Conservation (phyloP, 768 basidiomycete species). For the Neoboletus magnificus region DNA sequence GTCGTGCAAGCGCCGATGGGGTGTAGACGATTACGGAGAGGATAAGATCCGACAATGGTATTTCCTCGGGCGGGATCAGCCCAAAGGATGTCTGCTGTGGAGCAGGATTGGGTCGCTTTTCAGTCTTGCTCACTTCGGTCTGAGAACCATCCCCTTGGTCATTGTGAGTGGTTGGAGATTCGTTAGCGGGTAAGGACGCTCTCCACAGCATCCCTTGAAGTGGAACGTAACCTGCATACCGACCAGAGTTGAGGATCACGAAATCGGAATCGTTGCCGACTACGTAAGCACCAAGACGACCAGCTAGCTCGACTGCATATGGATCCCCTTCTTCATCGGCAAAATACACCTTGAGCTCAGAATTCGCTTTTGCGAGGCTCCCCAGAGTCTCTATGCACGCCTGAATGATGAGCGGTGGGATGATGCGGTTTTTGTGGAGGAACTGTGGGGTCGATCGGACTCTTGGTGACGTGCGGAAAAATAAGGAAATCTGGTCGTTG, state of each 20-base stretch:
- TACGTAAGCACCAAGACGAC: slow-evolving; percentile 67
- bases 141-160: slow-evolving; percentile 56
- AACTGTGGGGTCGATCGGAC: slow-evolving; percentile 67
- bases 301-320: slow-evolving; percentile 81
- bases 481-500: slow-evolving; percentile 55
- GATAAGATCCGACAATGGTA: slow-evolving; percentile 36
- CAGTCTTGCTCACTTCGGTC: slow-evolving; percentile 52
- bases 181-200: slow-evolving; percentile 21
- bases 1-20: slow-evolving; percentile 57
- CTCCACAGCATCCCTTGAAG: slow-evolving; percentile 75
- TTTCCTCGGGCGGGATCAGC: slow-evolving; percentile 51
- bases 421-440: slow-evolving; percentile 64
- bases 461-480: slow-evolving; percentile 72
- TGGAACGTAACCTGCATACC: slow-evolving; percentile 75
- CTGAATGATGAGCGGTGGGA: slow-evolving; percentile 64
- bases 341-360: slow-evolving; percentile 56
- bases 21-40: slow-evolving; percentile 59
- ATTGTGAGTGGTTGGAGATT: slow-evolving; percentile 21
- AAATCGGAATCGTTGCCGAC: slow-evolving; percentile 82
- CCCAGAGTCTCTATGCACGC: slow-evolving; percentile 57
- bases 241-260: slow-evolving; percentile 70
- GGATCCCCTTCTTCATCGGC: slow-evolving; percentile 84
- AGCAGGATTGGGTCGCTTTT: slow-evolving; percentile 40
- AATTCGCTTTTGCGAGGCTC: slow-evolving; percentile 31
- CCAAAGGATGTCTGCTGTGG: slow-evolving; percentile 24